These are phyloP conservation scores for Mucor racemosus DNA, from an alignment of 371 early-diverging fungal genomes.

Conservation along the genomic window DNA sequence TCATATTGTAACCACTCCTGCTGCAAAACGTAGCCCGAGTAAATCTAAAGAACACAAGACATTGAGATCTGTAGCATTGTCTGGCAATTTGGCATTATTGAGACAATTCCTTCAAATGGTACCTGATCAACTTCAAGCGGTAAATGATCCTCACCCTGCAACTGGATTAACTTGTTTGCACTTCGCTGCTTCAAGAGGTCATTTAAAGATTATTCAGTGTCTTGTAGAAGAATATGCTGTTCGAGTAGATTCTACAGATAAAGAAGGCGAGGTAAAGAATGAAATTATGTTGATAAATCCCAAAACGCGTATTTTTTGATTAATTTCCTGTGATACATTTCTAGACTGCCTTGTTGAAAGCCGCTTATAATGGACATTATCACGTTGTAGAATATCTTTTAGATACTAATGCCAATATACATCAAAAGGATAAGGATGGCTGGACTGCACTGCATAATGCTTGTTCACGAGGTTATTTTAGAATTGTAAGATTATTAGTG, in stretches of 20 bases:
- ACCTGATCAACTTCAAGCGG: conserved; percentile 27
- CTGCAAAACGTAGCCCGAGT: background rate
- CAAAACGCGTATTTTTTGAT: background rate
- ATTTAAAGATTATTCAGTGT: conserved; percentile 60
- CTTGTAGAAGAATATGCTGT: conserved; percentile 68
- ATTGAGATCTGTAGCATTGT: conserved; percentile 38
- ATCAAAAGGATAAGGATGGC: conserved; percentile 74
- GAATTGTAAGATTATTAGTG: conserved; percentile 61
- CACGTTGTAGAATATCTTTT: conserved; percentile 68
- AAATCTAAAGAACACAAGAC: conserved; percentile 25
- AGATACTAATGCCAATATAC: conserved; percentile 59
- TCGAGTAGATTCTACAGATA: conserved; percentile 64
- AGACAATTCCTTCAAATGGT: conserved; percentile 28
- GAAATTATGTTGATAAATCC: background rate
- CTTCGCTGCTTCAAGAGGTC: conserved; percentile 72
- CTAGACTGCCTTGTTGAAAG: conserved; percentile 80
- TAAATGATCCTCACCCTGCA: conserved; percentile 43
- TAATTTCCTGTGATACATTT: background rate
- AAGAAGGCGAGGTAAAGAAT: conserved; percentile 68
- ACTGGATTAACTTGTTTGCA: conserved; percentile 73
- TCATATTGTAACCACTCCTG: conserved; percentile 42
- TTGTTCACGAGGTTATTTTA: conserved; percentile 60
- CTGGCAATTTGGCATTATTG: conserved; percentile 28
- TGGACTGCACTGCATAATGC: conserved; percentile 87
- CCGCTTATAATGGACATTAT: conserved; percentile 71